Evolutionary conservation across 805 yeast species (phyloP).

Genomic region (Blastobotrys attinorum): DNA sequence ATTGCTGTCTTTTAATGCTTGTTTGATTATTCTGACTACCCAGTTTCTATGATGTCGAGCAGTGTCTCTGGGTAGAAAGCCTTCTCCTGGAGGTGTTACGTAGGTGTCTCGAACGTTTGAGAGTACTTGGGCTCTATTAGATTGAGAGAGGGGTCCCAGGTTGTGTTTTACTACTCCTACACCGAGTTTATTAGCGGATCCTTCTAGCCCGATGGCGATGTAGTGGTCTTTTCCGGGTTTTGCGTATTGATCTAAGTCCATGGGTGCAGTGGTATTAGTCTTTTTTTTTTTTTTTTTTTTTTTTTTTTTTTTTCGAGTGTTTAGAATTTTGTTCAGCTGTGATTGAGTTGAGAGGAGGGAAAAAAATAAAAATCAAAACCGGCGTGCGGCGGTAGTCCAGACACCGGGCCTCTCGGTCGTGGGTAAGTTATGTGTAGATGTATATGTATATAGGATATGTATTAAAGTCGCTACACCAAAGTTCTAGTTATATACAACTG

Average conservation of each 20-base stretch:
- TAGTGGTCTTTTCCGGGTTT: slow-evolving; percentile 33
- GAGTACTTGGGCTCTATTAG: slow-evolving; percentile 65
- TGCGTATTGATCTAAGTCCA: slow-evolving; percentile 40
- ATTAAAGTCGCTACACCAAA: no score
- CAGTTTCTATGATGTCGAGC: slow-evolving; percentile 95
- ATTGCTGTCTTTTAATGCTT: slow-evolving; percentile 49
- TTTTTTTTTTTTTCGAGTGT: no score
- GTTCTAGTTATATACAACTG: no score
- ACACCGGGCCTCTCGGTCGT: no score
- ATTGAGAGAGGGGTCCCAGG: slow-evolving; percentile 45
- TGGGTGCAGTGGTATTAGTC: no score
- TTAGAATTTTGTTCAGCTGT: no score
- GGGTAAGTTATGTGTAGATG: no score
- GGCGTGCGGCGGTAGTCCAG: no score
- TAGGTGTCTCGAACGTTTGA: slow-evolving; percentile 94
- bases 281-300: no score
- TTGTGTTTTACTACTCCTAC: slow-evolving; percentile 83
- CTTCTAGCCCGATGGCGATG: slow-evolving; percentile 86
- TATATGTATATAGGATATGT: no score
- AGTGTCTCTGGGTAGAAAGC: slow-evolving; percentile 91
- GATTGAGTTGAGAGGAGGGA: no score
- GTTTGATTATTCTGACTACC: slow-evolving; percentile 71
- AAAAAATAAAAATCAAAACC: no score
- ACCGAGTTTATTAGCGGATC: slow-evolving; percentile 94
- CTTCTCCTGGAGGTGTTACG: slow-evolving; percentile 96